phyloP scores from a whole-genome alignment of 1,284 basidiomycete species.

The Apiotrichum sp. region DNA sequence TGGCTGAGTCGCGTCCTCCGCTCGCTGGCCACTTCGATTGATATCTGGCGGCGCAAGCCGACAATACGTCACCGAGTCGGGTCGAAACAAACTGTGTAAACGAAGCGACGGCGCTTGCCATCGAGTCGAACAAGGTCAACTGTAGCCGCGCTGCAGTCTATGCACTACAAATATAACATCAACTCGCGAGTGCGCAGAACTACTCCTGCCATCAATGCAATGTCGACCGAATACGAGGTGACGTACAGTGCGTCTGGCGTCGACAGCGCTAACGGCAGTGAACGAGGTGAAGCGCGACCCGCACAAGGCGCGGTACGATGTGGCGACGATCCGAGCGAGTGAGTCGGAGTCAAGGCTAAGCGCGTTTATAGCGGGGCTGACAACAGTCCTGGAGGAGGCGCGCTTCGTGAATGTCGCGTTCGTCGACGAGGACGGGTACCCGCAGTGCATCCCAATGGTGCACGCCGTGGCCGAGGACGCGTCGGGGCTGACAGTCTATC shows the following conservation, averaged over 20 bases:
- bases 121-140: no score
- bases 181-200: no score
- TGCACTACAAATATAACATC: no score
- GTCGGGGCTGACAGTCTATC: background rate
- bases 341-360: background rate
- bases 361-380: no score
- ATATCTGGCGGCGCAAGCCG: no score
- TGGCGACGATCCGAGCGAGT: constrained; percentile 6
- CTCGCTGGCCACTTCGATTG: no score
- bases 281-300: constrained; percentile 9
- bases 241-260: background rate
- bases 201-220: no score
- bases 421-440: constrained; percentile 13
- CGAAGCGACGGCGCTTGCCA: no score
- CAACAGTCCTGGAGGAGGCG: constrained; percentile 9
- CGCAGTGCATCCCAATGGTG: constrained; percentile 15
- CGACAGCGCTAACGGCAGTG: background rate
- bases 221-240: background rate
- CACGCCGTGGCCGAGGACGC: background rate
- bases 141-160: no score
- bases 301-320: constrained; percentile 8
- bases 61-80: no score
- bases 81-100: no score
- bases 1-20: no score
- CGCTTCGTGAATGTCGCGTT: constrained; percentile 16